phyloP scores from a whole-genome alignment of 78 protist genomes.

The Dictyostelium firmibasis region DNA sequence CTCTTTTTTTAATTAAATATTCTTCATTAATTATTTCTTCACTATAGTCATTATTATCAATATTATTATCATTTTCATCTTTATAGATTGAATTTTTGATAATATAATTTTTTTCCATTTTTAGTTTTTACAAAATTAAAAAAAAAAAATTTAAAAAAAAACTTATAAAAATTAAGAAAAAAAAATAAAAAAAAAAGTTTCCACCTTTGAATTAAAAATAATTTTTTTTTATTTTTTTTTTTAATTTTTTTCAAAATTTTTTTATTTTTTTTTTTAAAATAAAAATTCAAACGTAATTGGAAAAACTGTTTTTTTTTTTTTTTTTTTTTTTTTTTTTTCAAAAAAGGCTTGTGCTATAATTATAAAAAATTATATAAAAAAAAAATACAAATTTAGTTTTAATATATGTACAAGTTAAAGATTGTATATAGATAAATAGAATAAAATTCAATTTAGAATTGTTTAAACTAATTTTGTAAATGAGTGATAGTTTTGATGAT shows the following conservation, averaged over 20 bases:
- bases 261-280: background rate
- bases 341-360: background rate
- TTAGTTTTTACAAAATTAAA: background rate
- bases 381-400: background rate
- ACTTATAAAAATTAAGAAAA: background rate
- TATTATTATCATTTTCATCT: background rate
- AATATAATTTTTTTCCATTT: background rate
- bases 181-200: background rate
- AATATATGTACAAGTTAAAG: background rate
- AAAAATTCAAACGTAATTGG: background rate
- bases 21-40: background rate
- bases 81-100: background rate
- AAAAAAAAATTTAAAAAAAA: background rate
- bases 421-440: background rate
- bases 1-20: background rate
- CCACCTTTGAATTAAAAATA: background rate
- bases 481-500: constrained; percentile 6
- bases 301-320: constrained; percentile 3
- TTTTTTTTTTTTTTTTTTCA: background rate
- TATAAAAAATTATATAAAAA: background rate
- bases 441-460: background rate
- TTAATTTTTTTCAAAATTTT: background rate
- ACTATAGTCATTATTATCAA: background rate
- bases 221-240: background rate
- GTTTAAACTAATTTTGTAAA: background rate